Evolutionary conservation across 2,329 filamentous ascomycete species (phyloP).

Genomic region (Claviceps sp.): DNA sequence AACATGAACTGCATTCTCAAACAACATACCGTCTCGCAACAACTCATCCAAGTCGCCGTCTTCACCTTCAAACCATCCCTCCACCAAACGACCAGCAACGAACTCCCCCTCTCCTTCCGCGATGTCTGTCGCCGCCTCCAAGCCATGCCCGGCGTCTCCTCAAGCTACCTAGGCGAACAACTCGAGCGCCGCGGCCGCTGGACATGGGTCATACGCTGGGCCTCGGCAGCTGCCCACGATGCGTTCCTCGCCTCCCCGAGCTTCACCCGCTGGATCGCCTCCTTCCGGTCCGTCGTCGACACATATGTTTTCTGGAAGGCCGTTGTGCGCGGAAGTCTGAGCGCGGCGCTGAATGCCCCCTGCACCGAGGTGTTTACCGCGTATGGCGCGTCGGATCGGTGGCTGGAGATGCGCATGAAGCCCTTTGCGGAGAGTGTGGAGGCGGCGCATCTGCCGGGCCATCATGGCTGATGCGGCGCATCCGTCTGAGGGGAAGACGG

Average conservation of each 20-base stretch:
- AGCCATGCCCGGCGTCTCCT: conserved; percentile 18
- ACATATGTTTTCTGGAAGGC: conserved; percentile 13
- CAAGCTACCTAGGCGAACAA: conserved; percentile 21
- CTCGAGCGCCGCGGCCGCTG: conserved; percentile 20
- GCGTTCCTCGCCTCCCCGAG: conserved; percentile 28
- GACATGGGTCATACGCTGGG: conserved; percentile 22
- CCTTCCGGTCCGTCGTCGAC: conserved; percentile 19
- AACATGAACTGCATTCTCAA: conserved; percentile 8
- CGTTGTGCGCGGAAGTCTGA: conserved; percentile 10
- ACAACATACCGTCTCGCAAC: conserved; percentile 14
- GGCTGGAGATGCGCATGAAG: conserved; percentile 17
- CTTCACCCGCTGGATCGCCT: conserved; percentile 27
- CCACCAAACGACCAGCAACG: conserved; percentile 11
- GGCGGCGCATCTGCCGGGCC: conserved; percentile 15
- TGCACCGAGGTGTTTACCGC: conserved; percentile 26
- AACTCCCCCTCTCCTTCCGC: conserved; percentile 8
- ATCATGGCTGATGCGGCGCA: conserved; percentile 16
- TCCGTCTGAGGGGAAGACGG: conserved; percentile 17
- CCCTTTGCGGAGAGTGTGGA: conserved; percentile 15
- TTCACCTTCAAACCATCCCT: conserved; percentile 19
- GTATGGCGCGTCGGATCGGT: conserved; percentile 19
- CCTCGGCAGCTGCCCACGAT: conserved; percentile 18
- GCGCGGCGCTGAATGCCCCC: conserved; percentile 20
- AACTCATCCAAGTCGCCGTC: conserved; percentile 18
- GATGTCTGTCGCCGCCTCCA: conserved; percentile 16